These are phyloP conservation scores for Pichia nanzhaoensis DNA, from an alignment of 805 yeast species.

Conservation along the genomic window DNA sequence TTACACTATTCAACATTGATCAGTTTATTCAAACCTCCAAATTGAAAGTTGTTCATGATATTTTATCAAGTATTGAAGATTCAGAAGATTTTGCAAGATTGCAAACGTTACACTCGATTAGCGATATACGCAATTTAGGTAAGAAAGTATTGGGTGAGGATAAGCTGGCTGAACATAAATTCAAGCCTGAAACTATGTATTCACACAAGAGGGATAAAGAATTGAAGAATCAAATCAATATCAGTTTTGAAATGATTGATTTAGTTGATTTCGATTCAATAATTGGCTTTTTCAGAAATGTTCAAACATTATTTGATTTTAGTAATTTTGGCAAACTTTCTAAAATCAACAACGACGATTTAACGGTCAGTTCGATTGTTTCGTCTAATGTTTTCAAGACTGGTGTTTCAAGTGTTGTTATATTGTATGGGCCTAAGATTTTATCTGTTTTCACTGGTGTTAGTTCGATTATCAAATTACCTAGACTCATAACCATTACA, in stretches of 20 bases:
- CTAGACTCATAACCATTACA: conserved; percentile 29
- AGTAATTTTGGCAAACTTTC: conserved; percentile 27
- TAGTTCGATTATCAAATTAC: conserved; percentile 25
- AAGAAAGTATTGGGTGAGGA: conserved; percentile 50
- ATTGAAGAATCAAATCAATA: conserved; percentile 51
- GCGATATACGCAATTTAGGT: conserved; percentile 57
- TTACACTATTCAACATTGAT: conserved; percentile 35
- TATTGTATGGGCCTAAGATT: conserved; percentile 26
- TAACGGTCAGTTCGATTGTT: conserved; percentile 16
- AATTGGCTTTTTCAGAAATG: conserved; percentile 5
- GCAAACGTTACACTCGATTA: conserved; percentile 54
- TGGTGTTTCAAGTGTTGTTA: conserved; percentile 22
- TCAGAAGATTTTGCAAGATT: conserved; percentile 67
- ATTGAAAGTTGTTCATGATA: conserved; percentile 53
- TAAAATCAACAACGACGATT: conserved; percentile 36
- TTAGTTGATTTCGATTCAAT: conserved; percentile 68
- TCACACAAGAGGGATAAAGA: conserved; percentile 64
- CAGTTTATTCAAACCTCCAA: conserved; percentile 69
- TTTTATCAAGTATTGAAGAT: conserved; percentile 53
- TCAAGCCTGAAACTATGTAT: conserved; percentile 76
- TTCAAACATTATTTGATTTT: conserved; percentile 33
- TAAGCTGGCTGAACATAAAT: conserved; percentile 46
- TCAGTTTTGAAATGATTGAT: conserved; percentile 64
- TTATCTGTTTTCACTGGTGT: conserved; percentile 27
- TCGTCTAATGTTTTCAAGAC: conserved; percentile 23